Evolutionary conservation across 1,284 basidiomycete species (phyloP), one percentile per base, ranked within the genome.

Genomic region (Paramarasmius palmivorus): DNA sequence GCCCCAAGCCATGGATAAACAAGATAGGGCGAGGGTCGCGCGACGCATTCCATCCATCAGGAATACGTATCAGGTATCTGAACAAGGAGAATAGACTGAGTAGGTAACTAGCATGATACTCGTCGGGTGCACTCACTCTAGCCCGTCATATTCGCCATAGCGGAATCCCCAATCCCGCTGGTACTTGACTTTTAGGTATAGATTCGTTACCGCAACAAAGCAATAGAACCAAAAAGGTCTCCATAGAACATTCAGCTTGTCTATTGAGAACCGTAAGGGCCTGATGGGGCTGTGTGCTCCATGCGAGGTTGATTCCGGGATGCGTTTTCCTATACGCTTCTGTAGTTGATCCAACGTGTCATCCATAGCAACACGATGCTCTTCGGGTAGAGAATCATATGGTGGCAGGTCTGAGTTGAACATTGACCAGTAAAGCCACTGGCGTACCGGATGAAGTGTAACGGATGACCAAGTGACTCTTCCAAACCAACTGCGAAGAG

Each of bases 381-480:
- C 59, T 3, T 73, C 63, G 2, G 84, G 69, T 9, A 86, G 63
- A 19, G 70, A 55, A n/a, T 82, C 75, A 9, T 71, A 61, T 9
- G 77, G 65, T 17, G 83, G 81, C 40, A 90, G 74, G 20, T 81
- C 73, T 2, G 79, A 72, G 59, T 87, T 88, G 70, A 87, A 95
- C 60, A 90, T 85, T 12, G 83, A 80, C 93, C 93, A 96, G 54
- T 92, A 86, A 23, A 96, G 72, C 91, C 93, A 96, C 53, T 82
- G 74, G 40, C 78, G 77, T 53, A 93, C 74, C 64, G 93, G 84
- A 38, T 83, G 74, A 17, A 74, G 75, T 42, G 75, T 81, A 52
- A 96, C 81, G 9, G 79, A 74, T 0, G 88, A 86, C 90, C 90
- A 94, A 2, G 85, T 81, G 9, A 76, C 81, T 61, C 85, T 83